phyloP scores from a whole-genome alignment of 1,139 yeast genomes.

The Ashbya aceris region DNA sequence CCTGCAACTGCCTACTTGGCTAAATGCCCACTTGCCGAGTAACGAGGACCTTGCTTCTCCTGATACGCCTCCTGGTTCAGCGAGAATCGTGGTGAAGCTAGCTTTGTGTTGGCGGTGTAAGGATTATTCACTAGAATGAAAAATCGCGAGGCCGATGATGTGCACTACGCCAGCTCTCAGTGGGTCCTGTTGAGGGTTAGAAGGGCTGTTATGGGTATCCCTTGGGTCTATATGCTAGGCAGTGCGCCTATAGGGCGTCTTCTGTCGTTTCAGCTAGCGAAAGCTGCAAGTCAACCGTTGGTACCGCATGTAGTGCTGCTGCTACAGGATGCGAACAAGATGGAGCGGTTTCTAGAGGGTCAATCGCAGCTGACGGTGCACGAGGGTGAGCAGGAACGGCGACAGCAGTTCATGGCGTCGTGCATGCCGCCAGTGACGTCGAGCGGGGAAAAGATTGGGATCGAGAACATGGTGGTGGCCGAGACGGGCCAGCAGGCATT shows the following conservation, averaged over 20 bases:
- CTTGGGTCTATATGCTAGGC: constrained; percentile 35
- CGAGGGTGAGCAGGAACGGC: constrained; percentile 10
- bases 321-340: constrained; percentile 33
- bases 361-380: constrained; percentile 32
- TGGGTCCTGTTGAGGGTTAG: neutral
- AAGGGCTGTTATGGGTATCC: constrained; percentile 13
- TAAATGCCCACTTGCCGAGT: too few species aligned
- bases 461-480: constrained; percentile 45
- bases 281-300: constrained; percentile 28
- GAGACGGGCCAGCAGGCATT: constrained; percentile 41
- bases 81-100: too few species aligned
- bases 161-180: too few species aligned
- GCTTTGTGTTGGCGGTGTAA: neutral
- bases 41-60: too few species aligned
- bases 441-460: constrained; percentile 29
- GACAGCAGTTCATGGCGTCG: constrained; percentile 30
- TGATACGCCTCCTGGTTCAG: too few species aligned
- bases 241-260: constrained; percentile 35
- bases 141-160: too few species aligned
- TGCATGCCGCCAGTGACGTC: constrained; percentile 30
- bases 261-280: constrained; percentile 33
- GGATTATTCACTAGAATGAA: too few species aligned
- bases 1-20: too few species aligned
- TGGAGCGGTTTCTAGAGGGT: constrained; percentile 34
- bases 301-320: constrained; percentile 37